Conservation (phyloP, 2,329 filamentous ascomycete species). For the Fusarium tupiense region DNA sequence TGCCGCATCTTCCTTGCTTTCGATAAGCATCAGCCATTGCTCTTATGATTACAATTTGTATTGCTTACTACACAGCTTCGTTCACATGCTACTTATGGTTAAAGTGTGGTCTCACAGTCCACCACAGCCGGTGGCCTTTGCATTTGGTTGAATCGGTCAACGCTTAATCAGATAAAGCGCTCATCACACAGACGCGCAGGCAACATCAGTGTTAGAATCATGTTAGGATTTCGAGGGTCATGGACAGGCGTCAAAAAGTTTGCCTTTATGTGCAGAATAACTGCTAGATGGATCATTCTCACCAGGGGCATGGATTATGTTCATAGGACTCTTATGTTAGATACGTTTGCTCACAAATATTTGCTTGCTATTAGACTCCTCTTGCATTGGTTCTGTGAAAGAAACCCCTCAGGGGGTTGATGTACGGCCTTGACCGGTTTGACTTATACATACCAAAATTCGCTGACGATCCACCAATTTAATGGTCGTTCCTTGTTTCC, state of each 20-base stretch:
- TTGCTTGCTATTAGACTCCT: slow-evolving; percentile 6
- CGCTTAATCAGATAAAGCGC: slow-evolving; percentile 19
- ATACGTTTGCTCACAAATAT: slow-evolving; percentile 26
- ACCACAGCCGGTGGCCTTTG: slow-evolving; percentile 3
- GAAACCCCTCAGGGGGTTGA: not conserved
- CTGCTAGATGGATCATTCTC: slow-evolving; percentile 19
- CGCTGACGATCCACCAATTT: not conserved
- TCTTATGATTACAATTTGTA: slow-evolving; percentile 48
- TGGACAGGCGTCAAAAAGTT: slow-evolving; percentile 21
- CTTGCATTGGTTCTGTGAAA: not conserved
- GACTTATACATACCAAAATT: not conserved
- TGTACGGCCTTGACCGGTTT: not conserved
- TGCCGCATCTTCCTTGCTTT: slow-evolving; percentile 12
- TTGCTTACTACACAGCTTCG: slow-evolving; percentile 28
- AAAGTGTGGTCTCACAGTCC: slow-evolving; percentile 3
- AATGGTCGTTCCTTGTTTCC: not conserved
- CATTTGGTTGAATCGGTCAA: slow-evolving; percentile 1
- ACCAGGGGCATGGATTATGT: slow-evolving; percentile 18
- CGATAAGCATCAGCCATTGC: slow-evolving; percentile 45
- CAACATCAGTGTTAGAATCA: slow-evolving; percentile 36
- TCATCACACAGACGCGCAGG: slow-evolving; percentile 3
- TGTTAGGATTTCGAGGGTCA: slow-evolving; percentile 42
- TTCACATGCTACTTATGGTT: slow-evolving; percentile 16
- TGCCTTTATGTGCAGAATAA: slow-evolving; percentile 8
- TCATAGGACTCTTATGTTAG: slow-evolving; percentile 32